These are phyloP conservation scores for Penicillium sp. DNA, from an alignment of 2,329 filamentous ascomycete genomes.

Conservation along the genomic window DNA sequence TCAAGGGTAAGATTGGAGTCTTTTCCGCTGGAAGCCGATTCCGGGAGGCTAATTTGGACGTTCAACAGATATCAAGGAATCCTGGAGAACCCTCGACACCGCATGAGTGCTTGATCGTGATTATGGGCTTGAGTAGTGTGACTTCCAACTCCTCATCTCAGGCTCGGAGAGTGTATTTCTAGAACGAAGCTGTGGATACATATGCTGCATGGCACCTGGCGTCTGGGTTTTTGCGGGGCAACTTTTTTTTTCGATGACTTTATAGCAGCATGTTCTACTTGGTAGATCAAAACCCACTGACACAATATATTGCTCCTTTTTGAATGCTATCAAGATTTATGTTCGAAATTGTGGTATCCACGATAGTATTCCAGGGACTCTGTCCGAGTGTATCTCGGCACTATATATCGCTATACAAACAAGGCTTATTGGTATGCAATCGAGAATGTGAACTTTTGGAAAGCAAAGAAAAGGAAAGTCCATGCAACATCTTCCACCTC, in stretches of 20 bases:
- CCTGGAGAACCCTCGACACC: conserved; percentile 43
- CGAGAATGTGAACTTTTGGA: background rate
- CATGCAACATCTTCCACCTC: background rate
- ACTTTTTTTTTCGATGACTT: conserved; percentile 16
- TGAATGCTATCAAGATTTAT: background rate
- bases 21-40: background rate
- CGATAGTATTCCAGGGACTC: background rate
- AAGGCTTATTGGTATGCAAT: background rate
- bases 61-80: conserved; percentile 46
- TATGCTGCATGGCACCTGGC: conserved; percentile 40
- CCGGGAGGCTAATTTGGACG: conserved; percentile 5
- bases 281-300: background rate
- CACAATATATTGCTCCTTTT: background rate
- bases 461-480: background rate
- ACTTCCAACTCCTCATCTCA: conserved; percentile 8
- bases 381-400: background rate
- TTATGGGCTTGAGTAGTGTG: conserved; percentile 1
- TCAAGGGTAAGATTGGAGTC: conserved; percentile 61
- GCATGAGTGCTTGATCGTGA: conserved; percentile 22
- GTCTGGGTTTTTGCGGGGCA: conserved; percentile 33
- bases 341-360: background rate
- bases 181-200: conserved; percentile 24
- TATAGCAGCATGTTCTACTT: conserved; percentile 2
- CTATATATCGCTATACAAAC: background rate
- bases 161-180: conserved; percentile 23